Conservation (phyloP, 352 stramenopile species). For the Phytophthora brassicae region DNA sequence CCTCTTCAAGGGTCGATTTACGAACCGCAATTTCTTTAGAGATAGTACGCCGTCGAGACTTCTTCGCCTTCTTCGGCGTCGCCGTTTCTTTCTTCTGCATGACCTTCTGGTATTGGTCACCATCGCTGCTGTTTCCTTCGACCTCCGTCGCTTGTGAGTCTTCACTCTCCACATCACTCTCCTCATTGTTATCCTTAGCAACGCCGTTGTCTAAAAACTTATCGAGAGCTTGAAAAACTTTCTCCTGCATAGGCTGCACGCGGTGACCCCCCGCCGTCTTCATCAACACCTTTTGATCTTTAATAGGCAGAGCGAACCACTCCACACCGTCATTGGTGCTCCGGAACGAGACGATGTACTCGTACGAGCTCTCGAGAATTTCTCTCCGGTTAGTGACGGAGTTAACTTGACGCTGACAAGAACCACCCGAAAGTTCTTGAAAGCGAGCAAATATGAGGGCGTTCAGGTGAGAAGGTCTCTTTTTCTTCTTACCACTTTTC, state of each 20-base stretch:
- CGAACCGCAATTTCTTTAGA: neutral
- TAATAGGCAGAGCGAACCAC: slow-evolving; percentile 16
- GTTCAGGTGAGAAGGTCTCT: slow-evolving; percentile 4
- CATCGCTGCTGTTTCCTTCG: slow-evolving; percentile 5
- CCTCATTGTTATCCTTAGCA: neutral
- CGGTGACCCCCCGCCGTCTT: slow-evolving; percentile 13
- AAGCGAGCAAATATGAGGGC: slow-evolving; percentile 12
- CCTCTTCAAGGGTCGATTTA: slow-evolving; percentile 10
- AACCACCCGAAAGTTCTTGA: slow-evolving; percentile 6
- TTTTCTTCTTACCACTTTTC: neutral
- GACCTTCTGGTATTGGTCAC: slow-evolving; percentile 11
- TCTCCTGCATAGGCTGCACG: slow-evolving; percentile 17
- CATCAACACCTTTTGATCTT: slow-evolving; percentile 22
- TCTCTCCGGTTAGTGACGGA: neutral
- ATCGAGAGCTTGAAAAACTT: slow-evolving; percentile 9
- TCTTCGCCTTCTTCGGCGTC: slow-evolving; percentile 3
- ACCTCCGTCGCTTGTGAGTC: neutral
- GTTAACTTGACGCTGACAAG: neutral
- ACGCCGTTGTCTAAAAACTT: slow-evolving; percentile 1
- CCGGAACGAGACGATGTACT: slow-evolving; percentile 17
- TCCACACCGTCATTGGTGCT: slow-evolving; percentile 3
- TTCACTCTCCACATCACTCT: slow-evolving; percentile 5
- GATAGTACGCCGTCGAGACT: neutral
- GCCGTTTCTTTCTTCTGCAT: slow-evolving; percentile 3
- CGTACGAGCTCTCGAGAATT: slow-evolving; percentile 14